A percentile compares a stretch with the other conserved stretches of the same genome.
These are phyloP conservation scores for Brettanomyces bruxellensis DNA, from an alignment of 805 yeast genomes.

Conservation along the genomic window DNA sequence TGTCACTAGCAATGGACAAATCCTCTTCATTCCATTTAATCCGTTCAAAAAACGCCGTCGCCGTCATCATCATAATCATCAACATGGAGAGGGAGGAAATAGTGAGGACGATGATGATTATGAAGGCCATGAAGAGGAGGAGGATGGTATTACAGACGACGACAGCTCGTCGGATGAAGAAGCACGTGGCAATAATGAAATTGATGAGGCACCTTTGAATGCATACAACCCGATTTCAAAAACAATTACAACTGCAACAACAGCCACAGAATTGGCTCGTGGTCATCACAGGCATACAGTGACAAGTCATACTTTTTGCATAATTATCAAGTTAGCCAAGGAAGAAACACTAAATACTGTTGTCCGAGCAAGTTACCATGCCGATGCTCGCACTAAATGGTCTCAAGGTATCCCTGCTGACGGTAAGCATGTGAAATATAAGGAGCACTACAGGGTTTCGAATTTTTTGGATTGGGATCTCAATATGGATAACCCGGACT, in stretches of 20 bases:
- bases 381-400: conserved; percentile 39
- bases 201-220: neutral
- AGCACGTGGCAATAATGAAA: neutral
- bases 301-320: conserved; percentile 41
- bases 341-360: conserved; percentile 28
- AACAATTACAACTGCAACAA: neutral
- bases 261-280: neutral
- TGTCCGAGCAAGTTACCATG: conserved; percentile 32
- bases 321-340: conserved; percentile 36
- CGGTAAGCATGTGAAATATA: conserved; percentile 34
- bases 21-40: conserved; percentile 25
- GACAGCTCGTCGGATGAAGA: conserved; percentile 5
- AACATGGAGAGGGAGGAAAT: conserved; percentile 11
- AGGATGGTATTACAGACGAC: conserved; percentile 15
- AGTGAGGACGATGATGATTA: conserved; percentile 15
- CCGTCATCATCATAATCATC: conserved; percentile 11
- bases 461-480: conserved; percentile 35
- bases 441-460: conserved; percentile 34
- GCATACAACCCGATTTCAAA: neutral
- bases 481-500: conserved; percentile 29
- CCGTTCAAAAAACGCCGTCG: conserved; percentile 19
- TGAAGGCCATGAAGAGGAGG: conserved; percentile 8
- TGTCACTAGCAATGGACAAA: conserved; percentile 25
- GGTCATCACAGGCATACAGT: conserved; percentile 15
- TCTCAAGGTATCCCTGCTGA: conserved; percentile 22